These are phyloP conservation scores for Colletotrichum spaethianum DNA, from an alignment of 2,329 filamentous ascomycete species.

Conservation along the genomic window DNA sequence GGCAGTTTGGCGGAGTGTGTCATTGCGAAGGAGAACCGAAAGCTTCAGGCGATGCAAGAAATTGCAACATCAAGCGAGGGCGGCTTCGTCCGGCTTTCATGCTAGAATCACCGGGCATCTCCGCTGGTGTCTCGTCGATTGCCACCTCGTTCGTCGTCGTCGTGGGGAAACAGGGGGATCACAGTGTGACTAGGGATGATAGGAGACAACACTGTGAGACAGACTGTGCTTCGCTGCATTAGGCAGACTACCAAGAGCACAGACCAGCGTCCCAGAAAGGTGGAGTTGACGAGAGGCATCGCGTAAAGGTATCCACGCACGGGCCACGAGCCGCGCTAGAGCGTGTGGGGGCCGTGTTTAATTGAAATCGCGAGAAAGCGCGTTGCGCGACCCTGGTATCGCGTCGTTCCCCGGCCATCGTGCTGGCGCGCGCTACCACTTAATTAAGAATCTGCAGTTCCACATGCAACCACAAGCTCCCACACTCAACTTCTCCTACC, in stretches of 20 bases:
- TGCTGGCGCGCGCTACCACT: conserved; percentile 33
- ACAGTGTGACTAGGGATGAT: conserved; percentile 10
- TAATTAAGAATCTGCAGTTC: conserved; percentile 40
- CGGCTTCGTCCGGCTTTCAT: conserved; percentile 33
- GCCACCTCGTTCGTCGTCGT: conserved; percentile 21
- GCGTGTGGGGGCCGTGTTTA: conserved; percentile 12
- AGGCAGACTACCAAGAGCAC: conserved; percentile 8
- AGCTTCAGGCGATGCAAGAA: neutral
- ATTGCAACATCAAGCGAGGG: conserved; percentile 18
- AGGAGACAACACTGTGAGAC: neutral
- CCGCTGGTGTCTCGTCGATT: conserved; percentile 27
- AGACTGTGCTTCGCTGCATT: neutral
- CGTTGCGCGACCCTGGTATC: conserved; percentile 25
- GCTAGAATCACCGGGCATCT: conserved; percentile 34
- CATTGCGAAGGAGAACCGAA: conserved; percentile 1
- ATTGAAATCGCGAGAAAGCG: conserved; percentile 35
- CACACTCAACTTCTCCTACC: conserved; percentile 16
- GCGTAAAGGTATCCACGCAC: too few species aligned
- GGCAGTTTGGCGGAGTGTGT: neutral
- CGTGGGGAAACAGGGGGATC: conserved; percentile 9
- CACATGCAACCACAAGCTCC: conserved; percentile 17
- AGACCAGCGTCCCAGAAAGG: neutral
- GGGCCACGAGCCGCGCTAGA: neutral
- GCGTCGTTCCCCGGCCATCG: conserved; percentile 40
- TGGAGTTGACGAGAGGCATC: neutral